Percentiles rank a stretch among this genome's conserved stretches.
phyloP scores from a whole-genome alignment of 2,329 filamentous ascomycete species.

The Alternaria sp. region DNA sequence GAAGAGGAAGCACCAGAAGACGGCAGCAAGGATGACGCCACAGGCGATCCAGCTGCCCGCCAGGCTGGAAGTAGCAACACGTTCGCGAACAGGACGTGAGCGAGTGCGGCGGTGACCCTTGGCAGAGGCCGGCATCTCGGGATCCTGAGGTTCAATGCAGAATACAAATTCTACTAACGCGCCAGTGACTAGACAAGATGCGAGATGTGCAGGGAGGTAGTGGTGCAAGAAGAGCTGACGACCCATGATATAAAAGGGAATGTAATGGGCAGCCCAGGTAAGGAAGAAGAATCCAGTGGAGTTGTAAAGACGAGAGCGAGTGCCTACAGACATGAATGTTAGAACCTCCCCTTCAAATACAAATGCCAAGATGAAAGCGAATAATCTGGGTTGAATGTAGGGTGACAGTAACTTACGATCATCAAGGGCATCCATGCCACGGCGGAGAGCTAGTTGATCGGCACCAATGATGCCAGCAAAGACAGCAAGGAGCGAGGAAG shows the following conservation, averaged over 20 bases:
- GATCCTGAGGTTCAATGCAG: constrained; percentile 77
- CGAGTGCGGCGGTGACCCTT: constrained; percentile 53
- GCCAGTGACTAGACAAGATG: constrained; percentile 87
- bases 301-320: constrained; percentile 94
- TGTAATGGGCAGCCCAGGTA: constrained; percentile 95
- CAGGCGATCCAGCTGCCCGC: constrained; percentile 80
- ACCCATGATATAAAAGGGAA: constrained; percentile 98
- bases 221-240: constrained; percentile 98
- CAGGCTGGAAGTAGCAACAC: constrained; percentile 80
- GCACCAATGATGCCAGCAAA: constrained; percentile 91
- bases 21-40: constrained; percentile 70
- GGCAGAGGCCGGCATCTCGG: constrained; percentile 45
- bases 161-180: constrained; percentile 96
- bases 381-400: constrained; percentile 4
- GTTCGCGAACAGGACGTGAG: constrained; percentile 80
- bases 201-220: constrained; percentile 93
- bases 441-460: constrained; percentile 90
- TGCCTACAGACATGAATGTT: constrained; percentile 62
- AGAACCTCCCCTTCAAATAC: constrained; percentile 14
- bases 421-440: constrained; percentile 92
- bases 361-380: constrained; percentile 9
- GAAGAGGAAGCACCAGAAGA: constrained; percentile 84
- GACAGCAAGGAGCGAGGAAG: constrained; percentile 89
- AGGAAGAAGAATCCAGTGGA: constrained; percentile 99
- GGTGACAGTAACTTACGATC: constrained; percentile 72